Evolutionary conservation across 345 rosid genomes (phyloP), one percentile per base, ranked within the genome.

Genomic region (Melaleuca alternifolia): DNA sequence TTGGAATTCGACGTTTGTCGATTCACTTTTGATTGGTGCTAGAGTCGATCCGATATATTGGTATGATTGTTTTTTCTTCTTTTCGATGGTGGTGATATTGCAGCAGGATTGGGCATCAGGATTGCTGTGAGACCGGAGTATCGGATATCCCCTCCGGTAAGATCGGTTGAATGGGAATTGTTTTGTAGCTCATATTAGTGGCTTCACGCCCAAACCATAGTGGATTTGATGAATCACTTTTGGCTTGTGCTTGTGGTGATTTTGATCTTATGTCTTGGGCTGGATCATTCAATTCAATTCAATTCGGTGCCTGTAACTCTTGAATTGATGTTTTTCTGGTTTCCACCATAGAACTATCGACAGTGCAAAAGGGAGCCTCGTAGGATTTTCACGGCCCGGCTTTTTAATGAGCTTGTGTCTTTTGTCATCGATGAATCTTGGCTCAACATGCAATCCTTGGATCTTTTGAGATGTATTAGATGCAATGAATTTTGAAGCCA

Each of bases 101-200:
- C 93, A 94, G 99, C 97, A 41, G 98, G 96, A 90, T 88, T 94
- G 84, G 98, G 99, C 30, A 92, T 97, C 86, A 93, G 91, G 85
- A 94, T 97, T 90, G 88, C 90, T 81, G 41, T 94, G 79, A 97
- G 96, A 87, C 97, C 97, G 12, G 98, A 96, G 85, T 96, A 91
- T 89, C 92, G 99, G 53, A 94, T 97, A 61, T 91, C 97, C 84
- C 97, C 95, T 26, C 99, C 96, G 87, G 99, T 96, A 91, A 92
- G 54, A 89, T 20, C 2, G 65, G 54, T 37, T 71, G 48, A 1
- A 18, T 15, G 26, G 5, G 48, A 71, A 18, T 71, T 18, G 81
- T 18, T 18, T 71, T 18, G 48, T 37, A 37, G 81, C 1, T 37
- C 81, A 37, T 71, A 18, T 48, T 48, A 20, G 81, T 1, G 13